These are phyloP conservation scores for Phlegmacium glaucopus DNA, from an alignment of 768 basidiomycete genomes.

Conservation along the genomic window DNA sequence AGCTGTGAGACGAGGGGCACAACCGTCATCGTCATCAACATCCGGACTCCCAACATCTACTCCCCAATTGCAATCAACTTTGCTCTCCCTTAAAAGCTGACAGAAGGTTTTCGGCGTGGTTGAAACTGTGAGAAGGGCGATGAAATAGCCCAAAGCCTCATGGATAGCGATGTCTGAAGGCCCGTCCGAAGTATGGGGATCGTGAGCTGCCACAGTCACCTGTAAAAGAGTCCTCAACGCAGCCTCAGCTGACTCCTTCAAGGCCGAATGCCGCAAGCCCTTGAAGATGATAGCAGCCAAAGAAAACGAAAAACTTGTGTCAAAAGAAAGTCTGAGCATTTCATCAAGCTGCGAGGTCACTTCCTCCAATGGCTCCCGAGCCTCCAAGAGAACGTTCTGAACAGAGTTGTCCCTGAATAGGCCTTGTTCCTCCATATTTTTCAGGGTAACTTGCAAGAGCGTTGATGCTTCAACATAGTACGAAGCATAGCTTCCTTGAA, in stretches of 20 bases:
- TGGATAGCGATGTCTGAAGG: constrained; percentile 43
- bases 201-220: constrained; percentile 50
- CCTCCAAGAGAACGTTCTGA: constrained; percentile 56
- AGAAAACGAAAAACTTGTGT: constrained; percentile 75
- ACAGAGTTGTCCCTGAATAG: constrained; percentile 54
- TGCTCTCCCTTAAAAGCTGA: constrained; percentile 60
- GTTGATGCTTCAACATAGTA: constrained; percentile 68
- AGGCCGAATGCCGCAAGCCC: constrained; percentile 67
- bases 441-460: constrained; percentile 62
- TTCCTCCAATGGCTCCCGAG: constrained; percentile 62
- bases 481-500: constrained; percentile 72
- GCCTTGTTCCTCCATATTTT: constrained; percentile 59
- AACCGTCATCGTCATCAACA: constrained; percentile 37
- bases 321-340: constrained; percentile 72
- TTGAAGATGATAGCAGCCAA: constrained; percentile 84
- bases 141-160: constrained; percentile 73
- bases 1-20: constrained; percentile 52
- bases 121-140: constrained; percentile 72
- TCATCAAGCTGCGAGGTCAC: constrained; percentile 70
- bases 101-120: constrained; percentile 54
- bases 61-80: constrained; percentile 44
- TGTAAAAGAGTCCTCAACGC: constrained; percentile 61
- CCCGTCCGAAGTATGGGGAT: constrained; percentile 31
- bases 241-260: constrained; percentile 58
- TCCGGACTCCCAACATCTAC: constrained; percentile 36